Percentiles rank a stretch among this genome's conserved stretches.
phyloP scores from a whole-genome alignment of 2,329 filamentous ascomycete species.

The Claviceps lovelessii region DNA sequence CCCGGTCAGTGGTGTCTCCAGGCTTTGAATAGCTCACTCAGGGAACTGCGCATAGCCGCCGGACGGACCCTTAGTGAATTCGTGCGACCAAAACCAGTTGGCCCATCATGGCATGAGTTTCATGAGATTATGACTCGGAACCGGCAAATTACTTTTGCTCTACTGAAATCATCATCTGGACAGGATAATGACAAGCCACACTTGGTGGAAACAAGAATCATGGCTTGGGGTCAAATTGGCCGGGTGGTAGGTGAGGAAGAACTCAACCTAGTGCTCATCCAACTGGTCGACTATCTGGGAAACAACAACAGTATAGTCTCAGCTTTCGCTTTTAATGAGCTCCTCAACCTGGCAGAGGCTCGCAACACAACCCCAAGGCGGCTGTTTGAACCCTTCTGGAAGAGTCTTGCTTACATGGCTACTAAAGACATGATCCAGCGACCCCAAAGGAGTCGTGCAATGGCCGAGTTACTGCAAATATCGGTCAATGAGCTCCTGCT shows the following conservation, averaged over 20 bases:
- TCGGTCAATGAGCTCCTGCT: slow-evolving; percentile 60
- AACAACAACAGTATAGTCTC: slow-evolving; percentile 67
- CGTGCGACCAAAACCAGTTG: slow-evolving; percentile 24
- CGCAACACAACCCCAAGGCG: slow-evolving; percentile 47
- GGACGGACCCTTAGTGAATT: slow-evolving; percentile 56
- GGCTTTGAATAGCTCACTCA: slow-evolving; percentile 66
- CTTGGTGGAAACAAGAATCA: slow-evolving; percentile 69
- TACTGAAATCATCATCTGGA: slow-evolving; percentile 58
- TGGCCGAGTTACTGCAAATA: slow-evolving; percentile 70
- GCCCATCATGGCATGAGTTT: slow-evolving; percentile 2
- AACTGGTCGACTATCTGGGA: slow-evolving; percentile 75
- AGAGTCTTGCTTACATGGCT: slow-evolving; percentile 64
- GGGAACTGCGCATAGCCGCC: slow-evolving; percentile 73
- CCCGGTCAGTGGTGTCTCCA: slow-evolving; percentile 71
- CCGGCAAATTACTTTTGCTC: slow-evolving; percentile 52
- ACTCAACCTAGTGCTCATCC: slow-evolving; percentile 70
- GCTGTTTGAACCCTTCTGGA: slow-evolving; percentile 80
- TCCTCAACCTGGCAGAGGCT: slow-evolving; percentile 56
- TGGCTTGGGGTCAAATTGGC: slow-evolving; percentile 76
- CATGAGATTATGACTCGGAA: slow-evolving; percentile 26
- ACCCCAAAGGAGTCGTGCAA: slow-evolving; percentile 66
- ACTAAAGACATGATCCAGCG: slow-evolving; percentile 67
- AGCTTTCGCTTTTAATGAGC: slow-evolving; percentile 69
- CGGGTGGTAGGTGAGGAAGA: slow-evolving; percentile 65
- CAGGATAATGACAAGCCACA: slow-evolving; percentile 41